phyloP scores from a whole-genome alignment of 768 basidiomycete species.

The Russula earlei region DNA sequence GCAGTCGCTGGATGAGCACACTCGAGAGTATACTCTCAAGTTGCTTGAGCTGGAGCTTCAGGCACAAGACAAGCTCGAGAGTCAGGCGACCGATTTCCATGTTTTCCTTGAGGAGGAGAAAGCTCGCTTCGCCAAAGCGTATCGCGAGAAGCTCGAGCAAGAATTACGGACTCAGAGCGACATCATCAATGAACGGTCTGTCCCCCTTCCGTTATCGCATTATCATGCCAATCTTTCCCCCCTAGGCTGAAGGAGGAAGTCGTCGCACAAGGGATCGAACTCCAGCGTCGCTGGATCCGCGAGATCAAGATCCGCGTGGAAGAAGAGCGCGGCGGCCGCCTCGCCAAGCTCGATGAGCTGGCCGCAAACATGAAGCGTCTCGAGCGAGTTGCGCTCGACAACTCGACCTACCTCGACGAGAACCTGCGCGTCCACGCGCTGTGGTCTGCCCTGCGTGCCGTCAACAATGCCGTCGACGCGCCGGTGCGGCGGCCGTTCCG shows the following conservation, averaged over 20 bases:
- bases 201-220: background rate
- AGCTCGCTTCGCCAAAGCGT: slow-evolving; percentile 58
- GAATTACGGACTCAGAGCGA: slow-evolving; percentile 86
- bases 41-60: slow-evolving; percentile 78
- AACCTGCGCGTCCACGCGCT: slow-evolving; percentile 86
- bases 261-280: slow-evolving; percentile 92
- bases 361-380: slow-evolving; percentile 84
- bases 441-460: slow-evolving; percentile 85
- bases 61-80: slow-evolving; percentile 74
- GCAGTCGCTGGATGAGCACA: slow-evolving; percentile 67
- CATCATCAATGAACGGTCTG: slow-evolving; percentile 89
- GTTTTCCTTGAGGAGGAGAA: slow-evolving; percentile 75
- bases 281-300: slow-evolving; percentile 93
- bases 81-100: slow-evolving; percentile 79
- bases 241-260: slow-evolving; percentile 86
- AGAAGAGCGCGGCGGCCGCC: slow-evolving; percentile 89
- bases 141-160: slow-evolving; percentile 75
- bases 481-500: slow-evolving; percentile 76
- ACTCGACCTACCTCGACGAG: slow-evolving; percentile 84
- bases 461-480: slow-evolving; percentile 53
- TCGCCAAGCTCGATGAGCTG: slow-evolving; percentile 91
- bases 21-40: slow-evolving; percentile 71
- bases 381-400: slow-evolving; percentile 85
- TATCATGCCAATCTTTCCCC: background rate
- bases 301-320: slow-evolving; percentile 95